Percentiles rank a stretch among this genome's conserved stretches.
These are phyloP conservation scores for Plasmodium chabaudi DNA, from an alignment of 169 alveolate genomes.

Conservation along the genomic window DNA sequence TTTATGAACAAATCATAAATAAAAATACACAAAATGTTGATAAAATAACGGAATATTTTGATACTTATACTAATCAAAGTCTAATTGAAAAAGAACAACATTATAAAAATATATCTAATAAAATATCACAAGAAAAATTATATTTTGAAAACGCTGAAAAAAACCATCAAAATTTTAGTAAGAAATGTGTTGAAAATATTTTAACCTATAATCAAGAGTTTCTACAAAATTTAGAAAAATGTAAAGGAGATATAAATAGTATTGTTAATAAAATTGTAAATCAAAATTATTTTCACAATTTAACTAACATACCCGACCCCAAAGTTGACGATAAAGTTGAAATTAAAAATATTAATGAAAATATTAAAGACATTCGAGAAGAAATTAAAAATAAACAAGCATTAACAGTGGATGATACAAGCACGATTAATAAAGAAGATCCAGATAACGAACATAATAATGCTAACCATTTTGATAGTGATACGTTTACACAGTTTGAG, in stretches of 20 bases:
- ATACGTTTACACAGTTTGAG: not conserved
- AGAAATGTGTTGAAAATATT: constrained; percentile 8
- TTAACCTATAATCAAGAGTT: not conserved
- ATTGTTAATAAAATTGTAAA: not conserved
- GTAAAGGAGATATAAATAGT: not conserved
- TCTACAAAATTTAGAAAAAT: constrained; percentile 9
- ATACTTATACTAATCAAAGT: not conserved
- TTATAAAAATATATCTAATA: constrained; percentile 5
- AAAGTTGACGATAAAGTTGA: not conserved
- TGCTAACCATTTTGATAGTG: not conserved
- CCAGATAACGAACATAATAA: not conserved
- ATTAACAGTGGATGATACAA: not conserved
- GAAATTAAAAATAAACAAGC: not conserved
- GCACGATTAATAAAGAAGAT: not conserved
- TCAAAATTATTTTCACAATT: not conserved
- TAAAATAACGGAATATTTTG: not conserved
- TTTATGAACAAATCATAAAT: not conserved
- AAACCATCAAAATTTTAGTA: not conserved
- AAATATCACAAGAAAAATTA: constrained; percentile 20
- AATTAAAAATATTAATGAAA: not conserved
- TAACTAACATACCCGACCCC: not conserved
- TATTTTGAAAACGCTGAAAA: not conserved
- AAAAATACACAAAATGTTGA: constrained; percentile 6
- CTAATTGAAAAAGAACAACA: constrained; percentile 10
- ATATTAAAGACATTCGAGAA: constrained; percentile 14